Conservation (phyloP, 2,329 filamentous ascomycete genomes). For the Nothophaeocryptopus gaeumannii region DNA sequence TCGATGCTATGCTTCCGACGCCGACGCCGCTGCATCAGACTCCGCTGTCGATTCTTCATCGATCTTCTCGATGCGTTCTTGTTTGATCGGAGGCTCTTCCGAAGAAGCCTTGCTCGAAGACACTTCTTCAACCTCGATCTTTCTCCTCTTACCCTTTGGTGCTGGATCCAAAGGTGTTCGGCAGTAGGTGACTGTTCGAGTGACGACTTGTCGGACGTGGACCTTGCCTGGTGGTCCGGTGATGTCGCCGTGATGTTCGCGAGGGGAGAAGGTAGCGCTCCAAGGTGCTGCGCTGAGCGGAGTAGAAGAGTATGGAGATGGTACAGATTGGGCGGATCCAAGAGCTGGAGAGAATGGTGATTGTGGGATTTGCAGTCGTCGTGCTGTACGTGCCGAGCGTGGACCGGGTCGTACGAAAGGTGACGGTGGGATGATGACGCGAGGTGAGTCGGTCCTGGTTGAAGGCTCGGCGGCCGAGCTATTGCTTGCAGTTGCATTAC, state of each 20-base stretch:
- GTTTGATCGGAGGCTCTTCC: constrained; percentile 23
- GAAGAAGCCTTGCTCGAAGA: constrained; percentile 18
- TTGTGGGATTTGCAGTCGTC: constrained; percentile 71
- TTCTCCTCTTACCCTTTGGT: constrained; percentile 89
- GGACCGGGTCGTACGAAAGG: constrained; percentile 52
- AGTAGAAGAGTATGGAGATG: constrained; percentile 67
- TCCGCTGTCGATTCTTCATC: constrained; percentile 14
- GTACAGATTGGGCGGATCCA: constrained; percentile 36
- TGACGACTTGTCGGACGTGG: constrained; percentile 83
- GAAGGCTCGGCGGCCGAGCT: constrained; percentile 16
- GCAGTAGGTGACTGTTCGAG: constrained; percentile 90
- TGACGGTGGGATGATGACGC: constrained; percentile 44
- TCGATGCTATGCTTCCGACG: constrained; percentile 3
- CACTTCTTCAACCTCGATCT: constrained; percentile 49
- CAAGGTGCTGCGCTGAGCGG: constrained; percentile 36
- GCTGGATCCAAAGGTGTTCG: constrained; percentile 71
- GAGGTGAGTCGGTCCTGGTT: constrained; percentile 36
- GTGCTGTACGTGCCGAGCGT: constrained; percentile 59
- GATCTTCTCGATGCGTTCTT: constrained; percentile 22
- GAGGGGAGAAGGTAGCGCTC: constrained; percentile 58
- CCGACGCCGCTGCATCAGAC: constrained; percentile 7
- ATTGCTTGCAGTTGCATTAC: constrained; percentile 17
- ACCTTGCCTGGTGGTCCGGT: constrained; percentile 46
- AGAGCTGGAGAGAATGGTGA: constrained; percentile 64
- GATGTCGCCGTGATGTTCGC: constrained; percentile 54